phyloP scores from a whole-genome alignment of 1,284 basidiomycete species.

The Veloporphyrellus conicus region DNA sequence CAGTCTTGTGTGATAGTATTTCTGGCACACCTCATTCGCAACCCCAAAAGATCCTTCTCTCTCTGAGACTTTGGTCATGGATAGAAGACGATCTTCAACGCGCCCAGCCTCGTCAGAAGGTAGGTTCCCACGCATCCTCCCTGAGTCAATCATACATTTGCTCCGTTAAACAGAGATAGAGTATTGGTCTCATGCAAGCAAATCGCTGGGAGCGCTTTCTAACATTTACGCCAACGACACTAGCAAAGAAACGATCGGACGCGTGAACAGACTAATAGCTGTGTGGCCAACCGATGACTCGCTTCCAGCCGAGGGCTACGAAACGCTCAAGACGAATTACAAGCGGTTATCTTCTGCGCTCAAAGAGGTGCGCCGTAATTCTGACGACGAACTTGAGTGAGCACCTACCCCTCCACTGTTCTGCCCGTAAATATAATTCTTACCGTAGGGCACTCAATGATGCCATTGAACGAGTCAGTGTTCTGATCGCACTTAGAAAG shows the following conservation, averaged over 20 bases:
- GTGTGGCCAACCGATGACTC: conserved; percentile 70
- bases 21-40: not conserved
- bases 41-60: not conserved
- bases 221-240: conserved; percentile 48
- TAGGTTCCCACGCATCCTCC: conserved; percentile 28
- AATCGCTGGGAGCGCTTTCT: conserved; percentile 52
- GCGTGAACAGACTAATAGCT: conserved; percentile 66
- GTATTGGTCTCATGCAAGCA: conserved; percentile 63
- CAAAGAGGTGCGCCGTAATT: conserved; percentile 54
- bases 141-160: conserved; percentile 8
- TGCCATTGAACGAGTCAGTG: conserved; percentile 61
- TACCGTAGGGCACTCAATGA: conserved; percentile 59
- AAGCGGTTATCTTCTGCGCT: conserved; percentile 59
- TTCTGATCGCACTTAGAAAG: conserved; percentile 67
- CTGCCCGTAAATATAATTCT: conserved; percentile 11
- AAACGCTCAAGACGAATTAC: conserved; percentile 57
- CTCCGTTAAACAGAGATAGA: conserved; percentile 50
- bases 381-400: conserved; percentile 64
- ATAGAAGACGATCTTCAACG: conserved; percentile 29
- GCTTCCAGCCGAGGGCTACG: conserved; percentile 61
- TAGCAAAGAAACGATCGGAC: conserved; percentile 56
- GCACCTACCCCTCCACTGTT: conserved; percentile 20
- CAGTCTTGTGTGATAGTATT: conserved; percentile 5
- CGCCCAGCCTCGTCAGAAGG: conserved; percentile 36
- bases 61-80: conserved; percentile 18